Conservation (phyloP, 768 basidiomycete species). For the Lactarius quietus region DNA sequence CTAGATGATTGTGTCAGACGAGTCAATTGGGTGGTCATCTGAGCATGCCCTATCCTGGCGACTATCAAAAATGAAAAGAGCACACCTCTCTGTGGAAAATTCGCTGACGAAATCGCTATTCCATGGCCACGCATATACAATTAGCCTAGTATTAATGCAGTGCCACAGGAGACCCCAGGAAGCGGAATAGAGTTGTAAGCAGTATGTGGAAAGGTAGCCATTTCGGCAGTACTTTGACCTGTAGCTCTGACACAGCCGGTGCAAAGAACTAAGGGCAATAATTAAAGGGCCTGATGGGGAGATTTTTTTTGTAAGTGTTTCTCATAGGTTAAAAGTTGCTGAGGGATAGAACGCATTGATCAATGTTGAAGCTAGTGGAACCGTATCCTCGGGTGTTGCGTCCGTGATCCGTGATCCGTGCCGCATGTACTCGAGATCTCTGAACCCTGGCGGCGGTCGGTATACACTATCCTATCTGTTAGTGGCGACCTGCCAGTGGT, state of each 20-base stretch:
- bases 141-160: neutral
- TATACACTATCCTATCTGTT: too few species aligned
- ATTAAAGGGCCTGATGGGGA: neutral
- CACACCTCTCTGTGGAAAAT: neutral
- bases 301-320: too few species aligned
- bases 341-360: too few species aligned
- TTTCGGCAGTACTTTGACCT: neutral
- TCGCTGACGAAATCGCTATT: neutral
- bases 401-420: too few species aligned
- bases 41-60: neutral
- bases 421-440: too few species aligned
- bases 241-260: neutral
- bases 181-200: neutral
- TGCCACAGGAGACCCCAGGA: neutral
- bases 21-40: too few species aligned
- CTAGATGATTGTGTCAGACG: neutral
- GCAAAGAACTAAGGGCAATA: neutral
- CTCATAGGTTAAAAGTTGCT: too few species aligned
- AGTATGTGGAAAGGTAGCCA: neutral
- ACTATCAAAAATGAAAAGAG: neutral
- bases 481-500: too few species aligned
- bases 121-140: neutral
- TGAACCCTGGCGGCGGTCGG: too few species aligned
- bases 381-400: too few species aligned
- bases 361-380: too few species aligned